A percentile compares a stretch with the other conserved stretches of the same genome.
Conservation (phyloP, 768 basidiomycete genomes). For the Boletus rufocinnamomeus region DNA sequence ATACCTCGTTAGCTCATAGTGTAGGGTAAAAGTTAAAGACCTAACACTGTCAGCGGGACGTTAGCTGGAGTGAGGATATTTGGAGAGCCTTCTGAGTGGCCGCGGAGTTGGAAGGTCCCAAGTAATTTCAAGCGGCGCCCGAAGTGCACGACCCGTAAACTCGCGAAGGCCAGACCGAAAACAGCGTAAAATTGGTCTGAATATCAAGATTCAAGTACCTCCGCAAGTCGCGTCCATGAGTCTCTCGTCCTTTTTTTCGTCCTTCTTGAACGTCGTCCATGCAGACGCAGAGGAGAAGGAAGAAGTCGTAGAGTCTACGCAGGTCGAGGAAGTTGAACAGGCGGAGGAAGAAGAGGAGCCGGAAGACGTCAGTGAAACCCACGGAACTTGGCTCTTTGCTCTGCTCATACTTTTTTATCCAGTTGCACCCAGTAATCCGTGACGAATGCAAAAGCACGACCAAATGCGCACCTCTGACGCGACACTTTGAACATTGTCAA, state of each 20-base stretch:
- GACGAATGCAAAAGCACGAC: constrained; percentile 71
- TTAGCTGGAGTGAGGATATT: no score
- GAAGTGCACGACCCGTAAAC: constrained; percentile 27
- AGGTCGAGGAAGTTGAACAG: constrained; percentile 44
- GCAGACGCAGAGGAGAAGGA: constrained; percentile 41
- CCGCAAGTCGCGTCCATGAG: constrained; percentile 36
- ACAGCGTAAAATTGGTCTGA: constrained; percentile 12
- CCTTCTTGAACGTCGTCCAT: constrained; percentile 42
- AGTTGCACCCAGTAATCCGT: constrained; percentile 71
- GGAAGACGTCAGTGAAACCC: constrained; percentile 67
- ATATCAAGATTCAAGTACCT: constrained; percentile 6
- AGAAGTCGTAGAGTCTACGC: constrained; percentile 35
- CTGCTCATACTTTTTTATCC: constrained; percentile 2
- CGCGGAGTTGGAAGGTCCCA: background rate
- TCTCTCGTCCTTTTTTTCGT: constrained; percentile 47
- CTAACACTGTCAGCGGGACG: background rate
- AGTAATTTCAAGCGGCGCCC: constrained; percentile 21
- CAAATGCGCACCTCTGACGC: constrained; percentile 66
- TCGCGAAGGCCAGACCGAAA: constrained; percentile 20
- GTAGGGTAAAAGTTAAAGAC: background rate
- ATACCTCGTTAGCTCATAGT: background rate
- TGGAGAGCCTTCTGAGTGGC: background rate
- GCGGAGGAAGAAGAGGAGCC: constrained; percentile 63
- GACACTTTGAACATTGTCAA: constrained; percentile 90
- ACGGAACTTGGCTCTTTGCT: background rate